Evolutionary conservation across 352 stramenopile genomes (phyloP), one percentile per base, ranked within the genome.

Genomic region (Globisporangium cederbergense): DNA sequence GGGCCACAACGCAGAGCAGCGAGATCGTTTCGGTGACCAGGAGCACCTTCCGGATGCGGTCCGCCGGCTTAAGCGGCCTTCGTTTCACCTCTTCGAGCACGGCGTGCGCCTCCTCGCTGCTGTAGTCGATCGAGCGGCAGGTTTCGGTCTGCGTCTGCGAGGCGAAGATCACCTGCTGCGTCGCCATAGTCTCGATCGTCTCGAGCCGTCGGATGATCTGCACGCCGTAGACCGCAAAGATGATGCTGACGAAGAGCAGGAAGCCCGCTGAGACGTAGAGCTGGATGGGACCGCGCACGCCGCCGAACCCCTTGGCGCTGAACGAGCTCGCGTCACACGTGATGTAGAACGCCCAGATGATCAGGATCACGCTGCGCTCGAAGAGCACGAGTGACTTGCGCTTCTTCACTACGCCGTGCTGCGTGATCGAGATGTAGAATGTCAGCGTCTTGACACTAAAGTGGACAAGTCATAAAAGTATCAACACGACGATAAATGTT

Each of bases 341-440:
- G 16, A 76, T 56, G 65, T 80, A 78, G 68, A 83, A 83, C 64
- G 57, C 20, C 75, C 73, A 83, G 28, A 83, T 66, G 34, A 80
- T 56, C 0, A 57, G 36, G 32, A 83, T 74, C 1, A 68, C 54
- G 1, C 38, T 60, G 4, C 65, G 61, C 58, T 83, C 73, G 6
- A 76, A 61, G n/a, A 69, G 67, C 40, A 52, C 22, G 30, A 83
- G 58, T 10, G 55, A 67, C 14, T 58, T 60, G 16, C 68, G 73
- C 47, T 74, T 73, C 49, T 75, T 62, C 1, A 71, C 69, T 14
- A 66, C 72, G 25, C 76, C 78, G 14, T 76, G 74, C 59, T 86
- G 75, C 58, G 86, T 85, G 49, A 89, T 77, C 4, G 71, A 81
- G 32, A 79, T 72, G 78, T 80, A 89, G 55, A 85, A 89, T 8